phyloP scores from a whole-genome alignment of 345 rosid genomes.

The Aethionema arabicum region DNA sequence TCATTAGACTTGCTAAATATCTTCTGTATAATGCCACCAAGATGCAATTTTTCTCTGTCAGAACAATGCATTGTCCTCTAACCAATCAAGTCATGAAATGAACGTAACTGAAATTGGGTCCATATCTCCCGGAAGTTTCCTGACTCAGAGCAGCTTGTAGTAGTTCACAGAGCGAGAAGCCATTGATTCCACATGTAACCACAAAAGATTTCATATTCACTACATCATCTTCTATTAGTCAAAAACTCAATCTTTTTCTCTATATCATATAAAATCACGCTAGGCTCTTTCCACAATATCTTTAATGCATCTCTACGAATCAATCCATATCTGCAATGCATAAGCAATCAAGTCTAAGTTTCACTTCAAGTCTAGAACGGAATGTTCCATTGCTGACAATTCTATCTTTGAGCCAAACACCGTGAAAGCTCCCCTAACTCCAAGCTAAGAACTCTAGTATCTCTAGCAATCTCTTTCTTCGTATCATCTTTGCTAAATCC shows the following conservation, averaged over 20 bases:
- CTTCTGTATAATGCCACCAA: not conserved
- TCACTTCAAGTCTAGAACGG: slow-evolving; percentile 71
- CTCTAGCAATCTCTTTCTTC: slow-evolving; percentile 55
- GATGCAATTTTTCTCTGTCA: not conserved
- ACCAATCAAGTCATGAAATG: slow-evolving; percentile 1
- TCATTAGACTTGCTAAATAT: not conserved
- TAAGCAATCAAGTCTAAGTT: slow-evolving; percentile 72
- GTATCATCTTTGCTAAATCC: slow-evolving; percentile 54
- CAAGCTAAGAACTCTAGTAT: slow-evolving; percentile 62
- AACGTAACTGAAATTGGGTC: not conserved
- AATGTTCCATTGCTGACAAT: slow-evolving; percentile 54
- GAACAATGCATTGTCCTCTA: slow-evolving; percentile 4
- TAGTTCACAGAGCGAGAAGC: slow-evolving; percentile 43
- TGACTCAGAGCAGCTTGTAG: not conserved
- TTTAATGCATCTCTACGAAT: slow-evolving; percentile 73
- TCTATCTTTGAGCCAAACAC: slow-evolving; percentile 55
- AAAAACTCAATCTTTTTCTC: slow-evolving; percentile 75
- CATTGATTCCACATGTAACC: too few species aligned
- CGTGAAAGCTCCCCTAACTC: slow-evolving; percentile 77
- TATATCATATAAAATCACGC: slow-evolving; percentile 56
- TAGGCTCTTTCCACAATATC: slow-evolving; percentile 79
- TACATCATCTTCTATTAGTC: slow-evolving; percentile 52
- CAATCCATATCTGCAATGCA: slow-evolving; percentile 61
- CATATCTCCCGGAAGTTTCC: not conserved
- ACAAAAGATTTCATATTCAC: slow-evolving; percentile 59